These are phyloP conservation scores for Saccharomycopsis selenospora DNA, from an alignment of 805 yeast genomes.

Conservation along the genomic window DNA sequence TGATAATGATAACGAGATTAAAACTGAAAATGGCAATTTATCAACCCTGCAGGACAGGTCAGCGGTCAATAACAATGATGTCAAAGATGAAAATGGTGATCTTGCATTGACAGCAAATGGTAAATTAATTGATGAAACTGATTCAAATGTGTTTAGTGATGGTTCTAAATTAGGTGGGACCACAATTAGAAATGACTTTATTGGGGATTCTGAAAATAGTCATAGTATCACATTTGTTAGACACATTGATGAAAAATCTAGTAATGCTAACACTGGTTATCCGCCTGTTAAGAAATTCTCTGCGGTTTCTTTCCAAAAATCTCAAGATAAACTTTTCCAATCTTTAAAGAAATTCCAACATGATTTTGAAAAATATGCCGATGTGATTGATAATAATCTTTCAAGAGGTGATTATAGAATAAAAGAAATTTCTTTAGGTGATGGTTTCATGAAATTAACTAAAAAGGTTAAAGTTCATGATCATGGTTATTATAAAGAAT, in stretches of 20 bases:
- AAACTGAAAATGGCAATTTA: neutral
- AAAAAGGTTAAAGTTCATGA: neutral
- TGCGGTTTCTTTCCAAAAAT: neutral
- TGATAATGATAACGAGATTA: neutral
- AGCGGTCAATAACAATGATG: neutral
- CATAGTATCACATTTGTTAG: neutral
- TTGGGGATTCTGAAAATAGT: neutral
- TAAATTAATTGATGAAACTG: neutral
- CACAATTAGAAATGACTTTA: neutral
- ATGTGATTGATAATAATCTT: neutral
- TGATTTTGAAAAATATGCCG: neutral
- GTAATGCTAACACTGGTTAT: too few relatives aligned
- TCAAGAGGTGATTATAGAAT: neutral
- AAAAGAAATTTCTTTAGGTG: neutral
- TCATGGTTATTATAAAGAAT: neutral
- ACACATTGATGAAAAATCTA: neutral
- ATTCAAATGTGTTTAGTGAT: neutral
- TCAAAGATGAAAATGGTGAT: neutral
- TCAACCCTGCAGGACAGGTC: conserved; percentile 1
- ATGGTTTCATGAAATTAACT: neutral
- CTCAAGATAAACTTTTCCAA: neutral
- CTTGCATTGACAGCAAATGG: neutral
- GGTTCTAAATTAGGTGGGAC: neutral
- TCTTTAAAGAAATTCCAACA: neutral
- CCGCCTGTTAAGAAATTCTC: neutral